These are phyloP conservation scores for Candida namnaoensis DNA, from an alignment of 805 yeast species.

Conservation along the genomic window DNA sequence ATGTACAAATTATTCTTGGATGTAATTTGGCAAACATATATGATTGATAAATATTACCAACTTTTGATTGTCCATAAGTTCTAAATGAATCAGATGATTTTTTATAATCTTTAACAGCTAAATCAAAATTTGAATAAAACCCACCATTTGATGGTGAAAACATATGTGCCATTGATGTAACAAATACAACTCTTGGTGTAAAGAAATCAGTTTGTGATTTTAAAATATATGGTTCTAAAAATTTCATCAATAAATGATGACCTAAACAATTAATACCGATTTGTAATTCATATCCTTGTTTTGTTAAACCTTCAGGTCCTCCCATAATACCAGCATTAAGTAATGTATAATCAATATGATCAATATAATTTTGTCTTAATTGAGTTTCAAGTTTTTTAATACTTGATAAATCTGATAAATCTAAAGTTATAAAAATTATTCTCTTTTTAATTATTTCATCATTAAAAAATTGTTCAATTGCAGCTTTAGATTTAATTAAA, in stretches of 20 bases:
- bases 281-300: conserved; percentile 32
- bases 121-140: not conserved
- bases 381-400: conserved; percentile 23
- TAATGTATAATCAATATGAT: conserved; percentile 21
- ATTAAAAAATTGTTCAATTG: conserved; percentile 18
- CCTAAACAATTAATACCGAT: conserved; percentile 34
- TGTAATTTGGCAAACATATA: too few relatives aligned
- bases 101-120: not conserved
- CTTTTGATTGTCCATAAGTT: conserved; percentile 30
- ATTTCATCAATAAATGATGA: conserved; percentile 28
- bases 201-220: conserved; percentile 20
- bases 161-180: conserved; percentile 26
- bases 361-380: conserved; percentile 4
- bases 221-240: conserved; percentile 23
- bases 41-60: conserved; percentile 9
- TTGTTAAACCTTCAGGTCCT: conserved; percentile 22
- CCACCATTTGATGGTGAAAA: conserved; percentile 11
- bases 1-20: not conserved
- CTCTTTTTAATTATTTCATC: conserved; percentile 13
- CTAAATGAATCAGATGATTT: not conserved
- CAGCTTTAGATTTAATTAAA: conserved; percentile 6
- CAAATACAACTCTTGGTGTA: conserved; percentile 32
- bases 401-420: conserved; percentile 27
- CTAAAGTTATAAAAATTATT: conserved; percentile 15
- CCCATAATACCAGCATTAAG: conserved; percentile 32